These are phyloP conservation scores for Colletotrichum neosansevieriae DNA, from an alignment of 2,329 filamentous ascomycete species.

Conservation along the genomic window DNA sequence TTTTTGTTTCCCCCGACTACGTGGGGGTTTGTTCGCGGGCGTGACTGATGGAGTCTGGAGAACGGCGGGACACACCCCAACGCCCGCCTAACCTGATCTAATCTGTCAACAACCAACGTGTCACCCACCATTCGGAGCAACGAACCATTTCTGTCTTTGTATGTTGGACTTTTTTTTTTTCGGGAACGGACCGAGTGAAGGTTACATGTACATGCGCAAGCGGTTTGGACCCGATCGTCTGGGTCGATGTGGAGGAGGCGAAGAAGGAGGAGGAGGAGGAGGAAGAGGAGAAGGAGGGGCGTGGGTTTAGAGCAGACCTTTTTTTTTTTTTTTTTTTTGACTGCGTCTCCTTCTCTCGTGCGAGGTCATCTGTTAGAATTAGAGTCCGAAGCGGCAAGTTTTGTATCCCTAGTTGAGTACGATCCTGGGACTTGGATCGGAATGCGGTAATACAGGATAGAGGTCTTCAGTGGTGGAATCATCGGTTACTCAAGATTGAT, in stretches of 20 bases:
- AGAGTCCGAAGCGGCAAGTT: no score
- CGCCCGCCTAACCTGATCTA: neutral
- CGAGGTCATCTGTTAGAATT: no score
- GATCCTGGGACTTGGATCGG: neutral
- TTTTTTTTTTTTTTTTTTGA: neutral
- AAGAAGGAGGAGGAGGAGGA: conserved; percentile 3
- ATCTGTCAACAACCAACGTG: neutral
- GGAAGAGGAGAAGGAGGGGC: neutral
- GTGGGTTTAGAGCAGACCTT: neutral
- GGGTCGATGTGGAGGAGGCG: neutral
- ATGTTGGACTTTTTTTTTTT: neutral
- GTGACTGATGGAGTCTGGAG: no score
- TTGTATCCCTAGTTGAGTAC: no score
- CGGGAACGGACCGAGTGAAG: conserved; percentile 23
- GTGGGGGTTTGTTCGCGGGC: conserved; percentile 6
- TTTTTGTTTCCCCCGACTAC: neutral
- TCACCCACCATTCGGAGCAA: conserved; percentile 1
- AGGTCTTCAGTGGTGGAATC: neutral
- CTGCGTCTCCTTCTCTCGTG: neutral
- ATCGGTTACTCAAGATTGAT: neutral
- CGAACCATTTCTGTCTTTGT: neutral
- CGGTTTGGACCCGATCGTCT: neutral
- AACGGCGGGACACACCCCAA: conserved; percentile 6
- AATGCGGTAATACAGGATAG: neutral
- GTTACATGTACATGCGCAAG: neutral